These are phyloP conservation scores for Fraxinus floribunda DNA, from an alignment of 305 asterid genomes.

Conservation along the genomic window DNA sequence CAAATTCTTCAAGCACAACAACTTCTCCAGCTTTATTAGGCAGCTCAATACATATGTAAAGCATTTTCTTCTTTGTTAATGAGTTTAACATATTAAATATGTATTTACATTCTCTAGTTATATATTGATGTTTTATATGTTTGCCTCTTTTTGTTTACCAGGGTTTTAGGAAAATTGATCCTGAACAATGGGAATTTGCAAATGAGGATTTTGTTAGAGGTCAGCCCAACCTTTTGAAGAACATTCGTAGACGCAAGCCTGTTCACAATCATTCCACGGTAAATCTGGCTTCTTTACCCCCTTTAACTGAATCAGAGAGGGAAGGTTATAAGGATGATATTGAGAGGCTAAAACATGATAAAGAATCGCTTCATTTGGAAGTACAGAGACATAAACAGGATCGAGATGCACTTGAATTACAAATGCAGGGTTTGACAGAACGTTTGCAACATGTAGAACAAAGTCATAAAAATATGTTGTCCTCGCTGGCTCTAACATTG, in stretches of 20 bases:
- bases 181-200: conserved; percentile 81
- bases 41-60: conserved; percentile 75
- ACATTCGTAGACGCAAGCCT: conserved; percentile 71
- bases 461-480: conserved; percentile 44
- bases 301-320: conserved; percentile 55
- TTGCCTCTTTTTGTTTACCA: conserved; percentile 24
- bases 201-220: conserved; percentile 69
- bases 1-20: conserved; percentile 69
- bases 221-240: conserved; percentile 61
- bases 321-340: conserved; percentile 58
- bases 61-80: conserved; percentile 15
- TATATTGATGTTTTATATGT: not conserved
- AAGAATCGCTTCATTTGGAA: conserved; percentile 45
- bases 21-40: conserved; percentile 72
- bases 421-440: conserved; percentile 41
- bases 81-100: not conserved
- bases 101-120: not conserved
- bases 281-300: conserved; percentile 38
- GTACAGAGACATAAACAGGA: conserved; percentile 49
- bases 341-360: conserved; percentile 45
- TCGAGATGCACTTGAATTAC: conserved; percentile 37
- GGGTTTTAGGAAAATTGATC: conserved; percentile 81
- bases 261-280: conserved; percentile 72
- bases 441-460: conserved; percentile 44
- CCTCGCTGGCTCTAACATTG: conserved; percentile 43